Evolutionary conservation across 176 grass and related monocot species (phyloP).

Genomic region (Oryza longistaminata): DNA sequence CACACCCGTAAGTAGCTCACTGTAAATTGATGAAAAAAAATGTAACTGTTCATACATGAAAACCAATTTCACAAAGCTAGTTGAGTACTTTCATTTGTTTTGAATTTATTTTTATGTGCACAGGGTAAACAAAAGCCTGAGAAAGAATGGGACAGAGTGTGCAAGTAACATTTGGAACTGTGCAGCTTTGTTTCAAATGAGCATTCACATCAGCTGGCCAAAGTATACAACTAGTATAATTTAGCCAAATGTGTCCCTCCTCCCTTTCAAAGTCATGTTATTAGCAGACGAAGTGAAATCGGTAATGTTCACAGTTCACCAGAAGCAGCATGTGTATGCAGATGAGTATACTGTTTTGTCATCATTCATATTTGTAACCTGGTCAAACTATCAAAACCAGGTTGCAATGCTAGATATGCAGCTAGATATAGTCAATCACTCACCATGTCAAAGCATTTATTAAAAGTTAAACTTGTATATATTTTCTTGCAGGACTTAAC

Average conservation of each 20-base stretch:
- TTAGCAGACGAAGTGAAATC: neutral
- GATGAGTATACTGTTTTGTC: neutral
- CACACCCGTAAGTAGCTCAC: slow-evolving; percentile 93
- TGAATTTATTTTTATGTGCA: neutral
- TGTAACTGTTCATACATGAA: neutral
- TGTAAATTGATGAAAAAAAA: slow-evolving; percentile 47
- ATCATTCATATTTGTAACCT: too few relatives aligned
- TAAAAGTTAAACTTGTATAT: neutral
- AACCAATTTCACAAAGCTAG: neutral
- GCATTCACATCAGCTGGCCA: neutral
- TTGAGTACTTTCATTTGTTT: neutral
- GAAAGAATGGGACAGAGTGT: neutral
- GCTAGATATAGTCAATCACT: neutral
- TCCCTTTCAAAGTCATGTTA: neutral
- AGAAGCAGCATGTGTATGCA: neutral
- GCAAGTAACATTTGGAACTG: neutral
- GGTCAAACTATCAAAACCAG: too few relatives aligned
- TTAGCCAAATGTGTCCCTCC: neutral
- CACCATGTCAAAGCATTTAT: neutral
- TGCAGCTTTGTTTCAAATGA: neutral
- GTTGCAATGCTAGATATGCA: neutral
- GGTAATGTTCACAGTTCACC: neutral
- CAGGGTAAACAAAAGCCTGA: neutral
- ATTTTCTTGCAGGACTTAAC: slow-evolving; percentile 3
- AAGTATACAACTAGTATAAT: neutral